phyloP scores from a whole-genome alignment of 2,329 filamentous ascomycete genomes.

The Penicillium frequentans region DNA sequence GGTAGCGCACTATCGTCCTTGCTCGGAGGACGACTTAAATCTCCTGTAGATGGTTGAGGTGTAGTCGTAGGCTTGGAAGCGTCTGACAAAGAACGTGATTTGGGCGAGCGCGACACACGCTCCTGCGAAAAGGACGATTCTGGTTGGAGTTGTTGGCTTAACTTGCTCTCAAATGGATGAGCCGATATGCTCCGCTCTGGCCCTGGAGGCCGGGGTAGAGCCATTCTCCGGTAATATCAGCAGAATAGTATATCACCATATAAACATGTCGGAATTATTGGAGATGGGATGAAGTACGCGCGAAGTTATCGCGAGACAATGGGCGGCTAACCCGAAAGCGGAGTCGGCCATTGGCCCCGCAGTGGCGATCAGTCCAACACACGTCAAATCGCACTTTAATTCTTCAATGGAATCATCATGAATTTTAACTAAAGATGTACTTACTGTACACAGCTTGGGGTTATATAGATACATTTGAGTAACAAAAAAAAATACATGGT shows the following conservation, averaged over 20 bases:
- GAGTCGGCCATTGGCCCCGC: constrained; percentile 8
- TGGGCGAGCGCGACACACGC: constrained; percentile 39
- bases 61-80: constrained; percentile 60
- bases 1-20: constrained; percentile 67
- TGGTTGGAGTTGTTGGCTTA: constrained; percentile 38
- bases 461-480: not conserved
- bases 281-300: not conserved
- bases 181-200: constrained; percentile 20
- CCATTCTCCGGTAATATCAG: constrained; percentile 12
- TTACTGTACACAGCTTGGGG: not conserved
- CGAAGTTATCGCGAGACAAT: not conserved
- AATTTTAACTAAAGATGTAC: too few species aligned
- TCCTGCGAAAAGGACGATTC: constrained; percentile 16
- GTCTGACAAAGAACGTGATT: constrained; percentile 66
- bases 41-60: constrained; percentile 59
- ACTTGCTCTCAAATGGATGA: constrained; percentile 35
- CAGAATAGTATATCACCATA: not conserved
- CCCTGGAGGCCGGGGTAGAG: constrained; percentile 20
- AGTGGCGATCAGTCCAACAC: not conserved
- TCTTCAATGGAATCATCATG: not conserved
- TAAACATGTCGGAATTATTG: not conserved
- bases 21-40: constrained; percentile 54
- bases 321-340: constrained; percentile 16
- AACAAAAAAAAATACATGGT: not conserved
- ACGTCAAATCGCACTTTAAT: not conserved